Percentiles rank a stretch among this genome's conserved stretches.
These are phyloP conservation scores for Crithidia thermophila DNA, from an alignment of 208 protist genomes.

Conservation along the genomic window DNA sequence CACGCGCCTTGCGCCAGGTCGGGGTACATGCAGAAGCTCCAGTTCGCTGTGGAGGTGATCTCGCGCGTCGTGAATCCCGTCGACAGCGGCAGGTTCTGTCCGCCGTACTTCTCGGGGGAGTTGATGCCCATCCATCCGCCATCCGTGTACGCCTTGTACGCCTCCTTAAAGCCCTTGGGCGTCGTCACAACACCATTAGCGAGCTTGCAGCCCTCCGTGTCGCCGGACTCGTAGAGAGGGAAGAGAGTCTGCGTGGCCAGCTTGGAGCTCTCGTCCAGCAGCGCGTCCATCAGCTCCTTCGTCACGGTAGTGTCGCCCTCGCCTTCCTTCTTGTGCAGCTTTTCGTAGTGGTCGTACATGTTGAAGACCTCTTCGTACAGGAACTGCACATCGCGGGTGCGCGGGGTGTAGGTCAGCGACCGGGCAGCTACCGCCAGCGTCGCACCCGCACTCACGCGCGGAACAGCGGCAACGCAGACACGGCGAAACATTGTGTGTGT, in stretches of 20 bases:
- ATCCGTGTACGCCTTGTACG: constrained; percentile 74
- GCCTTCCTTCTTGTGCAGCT: constrained; percentile 40
- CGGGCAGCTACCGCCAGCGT: constrained; percentile 25
- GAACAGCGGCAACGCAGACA: constrained; percentile 13
- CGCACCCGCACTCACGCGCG: background rate
- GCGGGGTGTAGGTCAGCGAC: constrained; percentile 49
- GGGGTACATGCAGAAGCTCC: constrained; percentile 87
- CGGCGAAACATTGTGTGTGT: constrained; percentile 49
- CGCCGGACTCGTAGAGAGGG: constrained; percentile 62
- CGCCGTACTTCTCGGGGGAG: constrained; percentile 79
- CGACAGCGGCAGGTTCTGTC: constrained; percentile 78
- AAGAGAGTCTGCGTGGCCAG: constrained; percentile 59
- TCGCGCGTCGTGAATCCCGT: constrained; percentile 68
- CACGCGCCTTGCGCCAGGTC: constrained; percentile 68
- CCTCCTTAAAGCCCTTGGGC: constrained; percentile 88
- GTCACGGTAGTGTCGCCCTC: constrained; percentile 34
- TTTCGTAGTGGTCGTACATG: constrained; percentile 83
- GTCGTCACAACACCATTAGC: constrained; percentile 63
- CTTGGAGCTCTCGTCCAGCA: constrained; percentile 72
- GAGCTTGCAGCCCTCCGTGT: constrained; percentile 57
- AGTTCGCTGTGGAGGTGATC: constrained; percentile 84
- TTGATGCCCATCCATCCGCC: constrained; percentile 81
- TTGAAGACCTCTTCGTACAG: constrained; percentile 84
- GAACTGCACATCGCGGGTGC: constrained; percentile 68
- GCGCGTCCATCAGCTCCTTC: constrained; percentile 76